Evolutionary conservation across 345 rosid species (phyloP).

Genomic region (thale cress (Arabidopsis thaliana)): TAIR10.1 NC_003070.9:5209001-5209500

Average conservation of each 20-base stretch:
- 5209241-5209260: constrained; percentile 99
- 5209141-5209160: constrained; percentile 3
- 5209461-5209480: constrained; percentile 81
- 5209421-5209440: constrained; percentile 74
- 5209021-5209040: constrained; percentile 86
- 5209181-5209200: constrained; percentile 96
- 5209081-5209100: not conserved
- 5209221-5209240: constrained; percentile 94
- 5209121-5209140: constrained; percentile 1
- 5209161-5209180: constrained; percentile 26
- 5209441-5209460: constrained; percentile 87
- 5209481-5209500: constrained; percentile 95
- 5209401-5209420: constrained; percentile 86
- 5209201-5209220: constrained; percentile 94
- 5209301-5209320: constrained; percentile 83
- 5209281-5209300: constrained; percentile 89
- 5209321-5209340: constrained; percentile 77
- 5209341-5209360: constrained; percentile 73
- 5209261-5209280: constrained; percentile 93
- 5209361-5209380: constrained; percentile 87
- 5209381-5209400: constrained; percentile 84
- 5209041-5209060: constrained; percentile 18
- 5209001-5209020: constrained; percentile 88
- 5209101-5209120: not conserved
- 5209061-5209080: constrained; percentile 10